Conservation (phyloP, 345 rosid genomes). For the Acer campestre region DNA sequence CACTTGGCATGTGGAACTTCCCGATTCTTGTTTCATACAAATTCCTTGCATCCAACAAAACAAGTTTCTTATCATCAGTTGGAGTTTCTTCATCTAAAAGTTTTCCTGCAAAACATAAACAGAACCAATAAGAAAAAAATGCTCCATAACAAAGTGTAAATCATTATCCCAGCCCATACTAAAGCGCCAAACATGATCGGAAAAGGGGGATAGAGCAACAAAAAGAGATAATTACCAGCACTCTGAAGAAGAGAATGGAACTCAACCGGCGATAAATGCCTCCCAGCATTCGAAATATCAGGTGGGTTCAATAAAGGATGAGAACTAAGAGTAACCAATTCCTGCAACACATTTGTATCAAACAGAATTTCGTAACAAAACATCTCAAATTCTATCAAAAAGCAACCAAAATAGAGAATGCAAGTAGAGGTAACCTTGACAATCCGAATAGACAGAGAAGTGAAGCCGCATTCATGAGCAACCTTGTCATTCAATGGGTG, state of each 20-base stretch:
- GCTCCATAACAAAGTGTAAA: no score
- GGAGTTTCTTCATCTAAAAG: no score
- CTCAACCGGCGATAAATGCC: conserved; percentile 80
- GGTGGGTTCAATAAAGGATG: conserved; percentile 65
- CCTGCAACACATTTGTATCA: conserved; percentile 43
- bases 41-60: no score
- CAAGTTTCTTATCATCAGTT: no score
- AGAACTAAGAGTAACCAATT: conserved; percentile 82
- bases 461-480: conserved; percentile 82
- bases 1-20: no score
- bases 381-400: background rate
- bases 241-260: conserved; percentile 77
- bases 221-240: conserved; percentile 25
- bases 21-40: no score
- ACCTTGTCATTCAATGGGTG: conserved; percentile 70
- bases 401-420: background rate
- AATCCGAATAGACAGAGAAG: conserved; percentile 80
- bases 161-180: background rate
- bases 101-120: background rate
- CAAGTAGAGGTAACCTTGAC: conserved; percentile 54
- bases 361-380: background rate
- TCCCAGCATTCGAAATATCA: conserved; percentile 76
- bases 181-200: background rate
- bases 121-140: background rate
- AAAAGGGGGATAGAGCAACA: no score